phyloP scores from a whole-genome alignment of 192 early-diverging fungal genomes.

The Coemansia umbellata region DNA sequence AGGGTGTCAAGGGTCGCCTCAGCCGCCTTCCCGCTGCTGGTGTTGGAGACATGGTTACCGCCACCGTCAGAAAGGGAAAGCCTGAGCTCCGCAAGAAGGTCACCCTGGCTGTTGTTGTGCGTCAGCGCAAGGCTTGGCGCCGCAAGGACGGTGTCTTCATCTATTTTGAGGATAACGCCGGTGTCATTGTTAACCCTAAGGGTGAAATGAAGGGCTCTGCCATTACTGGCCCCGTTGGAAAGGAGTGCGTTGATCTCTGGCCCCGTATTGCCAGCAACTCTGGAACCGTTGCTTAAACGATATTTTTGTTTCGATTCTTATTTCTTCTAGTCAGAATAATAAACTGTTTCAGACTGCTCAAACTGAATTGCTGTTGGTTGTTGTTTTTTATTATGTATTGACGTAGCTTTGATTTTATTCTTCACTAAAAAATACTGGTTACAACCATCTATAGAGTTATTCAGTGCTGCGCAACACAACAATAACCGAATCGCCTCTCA shows the following conservation, averaged over 20 bases:
- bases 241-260: conserved; percentile 99
- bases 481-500: conserved; percentile 94
- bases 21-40: conserved; percentile 97
- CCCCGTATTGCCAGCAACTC: conserved; percentile 96
- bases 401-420: too few relatives aligned
- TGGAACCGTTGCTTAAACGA: conserved; percentile 70
- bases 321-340: conserved; percentile 7
- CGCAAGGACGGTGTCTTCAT: conserved; percentile 98
- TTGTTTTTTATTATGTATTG: too few relatives aligned
- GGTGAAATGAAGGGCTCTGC: conserved; percentile 99
- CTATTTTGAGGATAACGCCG: conserved; percentile 99
- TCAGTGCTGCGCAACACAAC: conserved; percentile 59
- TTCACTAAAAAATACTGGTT: not conserved
- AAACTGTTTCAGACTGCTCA: conserved; percentile 11
- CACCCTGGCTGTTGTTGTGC: conserved; percentile 97
- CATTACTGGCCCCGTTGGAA: conserved; percentile 99
- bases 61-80: conserved; percentile 99
- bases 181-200: conserved; percentile 99
- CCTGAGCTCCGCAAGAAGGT: conserved; percentile 99
- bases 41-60: conserved; percentile 99
- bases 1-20: conserved; percentile 90
- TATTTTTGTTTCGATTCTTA: conserved; percentile 6
- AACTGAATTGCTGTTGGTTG: too few relatives aligned
- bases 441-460: conserved; percentile 1
- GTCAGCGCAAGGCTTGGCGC: conserved; percentile 99